These are phyloP conservation scores for Xerocomus brunneocitrinus DNA, from an alignment of 768 basidiomycete species.

Conservation along the genomic window DNA sequence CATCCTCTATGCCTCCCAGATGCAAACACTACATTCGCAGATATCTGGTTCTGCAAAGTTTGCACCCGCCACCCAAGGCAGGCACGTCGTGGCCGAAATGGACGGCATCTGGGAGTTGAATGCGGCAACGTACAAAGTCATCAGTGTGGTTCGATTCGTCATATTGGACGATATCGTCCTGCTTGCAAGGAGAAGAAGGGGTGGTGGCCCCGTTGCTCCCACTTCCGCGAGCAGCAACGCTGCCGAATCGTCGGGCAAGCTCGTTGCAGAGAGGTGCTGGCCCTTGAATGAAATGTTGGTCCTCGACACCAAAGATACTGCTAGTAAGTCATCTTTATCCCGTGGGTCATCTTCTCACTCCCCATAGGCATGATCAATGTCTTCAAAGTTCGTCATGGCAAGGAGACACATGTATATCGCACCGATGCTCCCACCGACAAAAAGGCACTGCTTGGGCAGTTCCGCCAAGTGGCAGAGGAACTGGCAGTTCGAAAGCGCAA, in stretches of 20 bases:
- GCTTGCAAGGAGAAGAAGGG: conserved; percentile 72
- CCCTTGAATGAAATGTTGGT: conserved; percentile 90
- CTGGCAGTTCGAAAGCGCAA: conserved; percentile 82
- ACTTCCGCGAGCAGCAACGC: conserved; percentile 61
- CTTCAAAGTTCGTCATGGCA: conserved; percentile 89
- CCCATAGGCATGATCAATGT: conserved; percentile 81
- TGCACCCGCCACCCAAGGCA: conserved; percentile 83
- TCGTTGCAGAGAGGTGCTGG: conserved; percentile 94
- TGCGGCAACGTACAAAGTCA: conserved; percentile 90
- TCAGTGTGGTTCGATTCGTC: conserved; percentile 84
- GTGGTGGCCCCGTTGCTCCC: conserved; percentile 48
- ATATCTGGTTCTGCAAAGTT: conserved; percentile 96
- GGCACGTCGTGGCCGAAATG: conserved; percentile 87
- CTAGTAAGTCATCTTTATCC: conserved; percentile 51
- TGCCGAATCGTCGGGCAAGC: conserved; percentile 59
- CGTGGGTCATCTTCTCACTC: conserved; percentile 1
- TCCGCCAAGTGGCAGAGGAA: conserved; percentile 92
- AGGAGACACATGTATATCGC: conserved; percentile 92
- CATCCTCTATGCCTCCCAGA: conserved; percentile 90
- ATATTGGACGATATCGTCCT: conserved; percentile 89
- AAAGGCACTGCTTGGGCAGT: conserved; percentile 76
- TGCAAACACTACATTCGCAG: conserved; percentile 82
- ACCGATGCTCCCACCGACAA: conserved; percentile 81
- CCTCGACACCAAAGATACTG: conserved; percentile 92
- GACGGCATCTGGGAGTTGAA: conserved; percentile 82